Evolutionary conservation across 257 asterid genomes (phyloP).

Genomic region (Forsythia suspensa): DNA sequence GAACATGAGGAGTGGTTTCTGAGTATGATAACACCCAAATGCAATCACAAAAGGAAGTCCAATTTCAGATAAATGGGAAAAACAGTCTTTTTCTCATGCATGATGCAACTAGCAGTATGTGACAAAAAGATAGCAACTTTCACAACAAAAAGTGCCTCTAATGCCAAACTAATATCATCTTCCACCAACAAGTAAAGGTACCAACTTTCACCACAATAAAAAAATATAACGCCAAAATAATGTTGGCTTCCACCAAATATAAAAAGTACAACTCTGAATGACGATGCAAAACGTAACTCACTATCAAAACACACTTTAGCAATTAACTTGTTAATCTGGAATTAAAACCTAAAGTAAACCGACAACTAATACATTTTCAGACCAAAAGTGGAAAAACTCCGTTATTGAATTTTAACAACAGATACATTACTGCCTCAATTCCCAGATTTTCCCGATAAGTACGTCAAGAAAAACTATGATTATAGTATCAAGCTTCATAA

Average conservation of each 20-base stretch:
- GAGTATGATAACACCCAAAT: slow-evolving; percentile 33
- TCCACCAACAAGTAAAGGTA: slow-evolving; percentile 32
- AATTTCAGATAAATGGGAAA: slow-evolving; percentile 11
- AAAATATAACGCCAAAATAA: slow-evolving; percentile 4
- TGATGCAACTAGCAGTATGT: slow-evolving; percentile 8
- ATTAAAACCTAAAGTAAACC: background rate
- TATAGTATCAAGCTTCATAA: background rate
- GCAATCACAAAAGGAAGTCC: background rate
- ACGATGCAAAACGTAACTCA: background rate
- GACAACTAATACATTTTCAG: background rate
- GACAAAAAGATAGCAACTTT: slow-evolving; percentile 12
- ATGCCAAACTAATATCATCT: slow-evolving; percentile 17
- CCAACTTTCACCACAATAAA: slow-evolving; percentile 15
- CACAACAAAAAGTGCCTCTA: slow-evolving; percentile 12
- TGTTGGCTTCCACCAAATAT: slow-evolving; percentile 28
- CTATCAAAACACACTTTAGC: background rate
- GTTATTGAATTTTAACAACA: background rate
- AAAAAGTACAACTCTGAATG: background rate
- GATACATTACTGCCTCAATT: background rate
- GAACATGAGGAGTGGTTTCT: slow-evolving; percentile 18
- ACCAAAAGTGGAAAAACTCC: background rate
- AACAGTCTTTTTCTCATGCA: background rate
- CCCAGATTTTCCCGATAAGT: background rate
- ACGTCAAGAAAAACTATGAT: background rate
- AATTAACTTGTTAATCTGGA: background rate